Base-by-base conservation (phyloP, 2,329 filamentous ascomycete genomes). In the Elsinoe fawcettii region DNA sequence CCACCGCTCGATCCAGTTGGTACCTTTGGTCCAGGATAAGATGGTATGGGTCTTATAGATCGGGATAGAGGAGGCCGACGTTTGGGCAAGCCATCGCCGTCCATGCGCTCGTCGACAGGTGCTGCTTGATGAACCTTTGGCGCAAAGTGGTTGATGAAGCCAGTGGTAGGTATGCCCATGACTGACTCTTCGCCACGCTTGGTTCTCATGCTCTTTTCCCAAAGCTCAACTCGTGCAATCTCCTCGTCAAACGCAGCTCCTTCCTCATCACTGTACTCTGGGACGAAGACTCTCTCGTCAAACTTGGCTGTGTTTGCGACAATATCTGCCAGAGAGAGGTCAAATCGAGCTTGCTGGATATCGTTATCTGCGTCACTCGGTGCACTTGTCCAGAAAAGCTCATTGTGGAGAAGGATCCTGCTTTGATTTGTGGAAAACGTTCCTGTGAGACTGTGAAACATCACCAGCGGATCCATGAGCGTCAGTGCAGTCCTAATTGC, bases 341-440 rank as follows among this genome's bases (percentile, higher is more conserved):
- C 41, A 18, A 46, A 51, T 34, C 23, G 22, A 27, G 27, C 47
- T 27, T 51, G 47, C 47, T 34, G 23, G 18, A 25, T 25, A n/a
- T 37, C 34, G 4, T 37, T 12, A 12, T 5, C 34, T 14, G 4
- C 34, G 11, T 37, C 34, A n/a, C 34, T 37, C 34, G 34, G 20
- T 14, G 41, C 41, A 25, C 23, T 9, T 2, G 18, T 11, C 41
- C 41, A 46, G 16, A 14, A 8, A 23, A 20, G 18, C 9, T 22
- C 9, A 2, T 18, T 22, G 20, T 20, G 9, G 20, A 46, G n/a
- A 25, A 20, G 12, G 22, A 46, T 20, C 41, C 23, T 46, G 12
- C 20, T n/a, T 20, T 46, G 41, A 14, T 27, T 66, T 0, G 75
- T 78, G 2, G 71, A 73, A 62, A 77, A 78, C 0, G 76, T 78